Percentiles rank a stretch among this genome's conserved stretches.
Evolutionary conservation across 2,329 filamentous ascomycete genomes (phyloP).

Genomic region (Davidsoniella eucalypti): DNA sequence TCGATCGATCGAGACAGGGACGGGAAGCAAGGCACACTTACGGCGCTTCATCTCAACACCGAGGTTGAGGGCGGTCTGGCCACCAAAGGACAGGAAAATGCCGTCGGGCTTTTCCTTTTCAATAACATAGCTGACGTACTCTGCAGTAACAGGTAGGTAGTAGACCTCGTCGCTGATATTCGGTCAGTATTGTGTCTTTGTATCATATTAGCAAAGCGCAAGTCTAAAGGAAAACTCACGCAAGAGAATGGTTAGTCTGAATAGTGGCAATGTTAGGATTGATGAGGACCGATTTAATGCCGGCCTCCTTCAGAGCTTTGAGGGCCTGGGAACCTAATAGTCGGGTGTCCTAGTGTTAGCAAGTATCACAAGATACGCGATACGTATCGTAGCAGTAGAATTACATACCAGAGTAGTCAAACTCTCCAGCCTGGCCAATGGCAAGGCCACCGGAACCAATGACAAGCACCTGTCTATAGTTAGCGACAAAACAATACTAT

Average conservation of each 20-base stretch:
- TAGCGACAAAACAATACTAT: background rate
- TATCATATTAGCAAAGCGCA: background rate
- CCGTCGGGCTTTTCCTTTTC: slow-evolving; percentile 91
- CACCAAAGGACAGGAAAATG: slow-evolving; percentile 93
- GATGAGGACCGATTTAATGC: slow-evolving; percentile 78
- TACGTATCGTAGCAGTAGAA: background rate
- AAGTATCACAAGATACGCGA: background rate
- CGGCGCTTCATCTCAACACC: slow-evolving; percentile 92
- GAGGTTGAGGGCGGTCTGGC: slow-evolving; percentile 90
- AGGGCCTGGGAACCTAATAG: slow-evolving; percentile 74
- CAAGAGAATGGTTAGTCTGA: slow-evolving; percentile 89
- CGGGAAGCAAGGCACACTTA: slow-evolving; percentile 4
- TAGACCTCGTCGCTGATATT: slow-evolving; percentile 63
- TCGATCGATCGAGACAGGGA: background rate
- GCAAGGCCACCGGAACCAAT: slow-evolving; percentile 90
- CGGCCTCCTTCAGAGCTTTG: slow-evolving; percentile 92
- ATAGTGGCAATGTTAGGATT: slow-evolving; percentile 98
- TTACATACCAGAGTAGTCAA: slow-evolving; percentile 85
- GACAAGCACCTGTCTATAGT: slow-evolving; percentile 47
- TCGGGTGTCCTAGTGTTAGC: slow-evolving; percentile 13
- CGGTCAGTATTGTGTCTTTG: background rate
- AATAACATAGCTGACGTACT: slow-evolving; percentile 96
- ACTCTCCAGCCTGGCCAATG: slow-evolving; percentile 96
- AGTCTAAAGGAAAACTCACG: slow-evolving; percentile 20
- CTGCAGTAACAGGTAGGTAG: slow-evolving; percentile 91